Conservation (phyloP, 2,329 filamentous ascomycete genomes). For the Exophiala viscosa region DNA sequence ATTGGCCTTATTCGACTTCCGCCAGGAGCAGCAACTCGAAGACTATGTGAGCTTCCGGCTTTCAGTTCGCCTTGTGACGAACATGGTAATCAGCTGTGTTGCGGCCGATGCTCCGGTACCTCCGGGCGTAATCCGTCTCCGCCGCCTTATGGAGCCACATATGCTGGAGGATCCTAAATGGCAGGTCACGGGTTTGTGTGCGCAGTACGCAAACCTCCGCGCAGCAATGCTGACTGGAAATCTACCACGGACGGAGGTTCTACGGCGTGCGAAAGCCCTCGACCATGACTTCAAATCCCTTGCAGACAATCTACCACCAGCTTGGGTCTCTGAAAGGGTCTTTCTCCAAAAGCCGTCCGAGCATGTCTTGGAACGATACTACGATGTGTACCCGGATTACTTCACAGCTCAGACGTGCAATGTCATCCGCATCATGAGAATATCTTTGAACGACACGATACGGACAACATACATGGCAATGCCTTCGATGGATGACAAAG, state of each 20-base stretch:
- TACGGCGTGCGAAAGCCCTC: slow-evolving; percentile 24
- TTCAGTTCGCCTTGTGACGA: slow-evolving; percentile 27
- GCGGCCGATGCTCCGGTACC: slow-evolving; percentile 33
- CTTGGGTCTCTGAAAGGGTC: slow-evolving; percentile 13
- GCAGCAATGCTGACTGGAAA: slow-evolving; percentile 19
- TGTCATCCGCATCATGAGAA: slow-evolving; percentile 32
- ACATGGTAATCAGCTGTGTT: slow-evolving; percentile 33
- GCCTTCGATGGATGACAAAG: neutral
- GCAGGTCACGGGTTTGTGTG: slow-evolving; percentile 30
- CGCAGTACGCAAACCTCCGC: slow-evolving; percentile 30
- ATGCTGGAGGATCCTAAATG: slow-evolving; percentile 33
- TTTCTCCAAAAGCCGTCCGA: slow-evolving; percentile 9
- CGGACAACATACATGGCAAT: slow-evolving; percentile 6
- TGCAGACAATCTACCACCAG: slow-evolving; percentile 17
- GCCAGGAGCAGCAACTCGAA: slow-evolving; percentile 32
- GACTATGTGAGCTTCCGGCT: slow-evolving; percentile 22
- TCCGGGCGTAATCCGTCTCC: slow-evolving; percentile 41
- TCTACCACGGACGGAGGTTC: slow-evolving; percentile 22
- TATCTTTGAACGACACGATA: slow-evolving; percentile 32
- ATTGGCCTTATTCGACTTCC: slow-evolving; percentile 34
- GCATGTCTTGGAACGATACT: slow-evolving; percentile 26
- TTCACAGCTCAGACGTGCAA: slow-evolving; percentile 34
- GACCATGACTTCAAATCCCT: slow-evolving; percentile 30
- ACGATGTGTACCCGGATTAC: slow-evolving; percentile 32
- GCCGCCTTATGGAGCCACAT: slow-evolving; percentile 30